Conservation (phyloP, 1,284 basidiomycete species). For the Inonotus obliquus region DNA sequence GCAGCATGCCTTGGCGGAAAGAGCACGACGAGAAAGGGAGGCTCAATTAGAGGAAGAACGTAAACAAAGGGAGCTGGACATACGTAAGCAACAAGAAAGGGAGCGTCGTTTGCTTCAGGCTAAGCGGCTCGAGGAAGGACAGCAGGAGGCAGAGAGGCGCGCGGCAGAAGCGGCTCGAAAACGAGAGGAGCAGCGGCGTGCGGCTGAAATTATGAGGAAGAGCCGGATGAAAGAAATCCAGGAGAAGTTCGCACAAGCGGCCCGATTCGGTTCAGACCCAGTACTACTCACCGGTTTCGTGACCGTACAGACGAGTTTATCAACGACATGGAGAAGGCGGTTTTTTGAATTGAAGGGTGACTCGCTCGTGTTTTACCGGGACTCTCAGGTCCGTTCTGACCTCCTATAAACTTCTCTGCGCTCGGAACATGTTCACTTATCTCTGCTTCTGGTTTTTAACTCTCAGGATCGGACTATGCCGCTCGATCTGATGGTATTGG, state of each 20-base stretch:
- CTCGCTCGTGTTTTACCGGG: slow-evolving; percentile 48
- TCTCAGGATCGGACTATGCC: slow-evolving; percentile 43
- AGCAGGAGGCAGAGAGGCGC: slow-evolving; percentile 44
- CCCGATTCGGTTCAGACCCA: slow-evolving; percentile 26
- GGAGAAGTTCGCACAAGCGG: slow-evolving; percentile 35
- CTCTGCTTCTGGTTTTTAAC: neutral
- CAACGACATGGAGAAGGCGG: slow-evolving; percentile 59
- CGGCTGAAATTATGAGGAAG: slow-evolving; percentile 39
- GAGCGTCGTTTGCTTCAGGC: slow-evolving; percentile 51
- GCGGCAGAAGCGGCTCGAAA: slow-evolving; percentile 42
- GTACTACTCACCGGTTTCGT: slow-evolving; percentile 56
- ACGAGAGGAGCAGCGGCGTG: slow-evolving; percentile 40
- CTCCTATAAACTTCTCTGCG: neutral
- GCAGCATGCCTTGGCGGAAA: slow-evolving; percentile 41
- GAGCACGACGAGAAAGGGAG: slow-evolving; percentile 39
- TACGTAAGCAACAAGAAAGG: slow-evolving; percentile 44
- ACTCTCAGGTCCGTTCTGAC: slow-evolving; percentile 40
- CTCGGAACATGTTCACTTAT: neutral
- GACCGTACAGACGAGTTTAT: slow-evolving; percentile 55
- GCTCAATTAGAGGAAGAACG: slow-evolving; percentile 50
- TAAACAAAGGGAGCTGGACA: slow-evolving; percentile 40
- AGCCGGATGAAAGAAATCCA: slow-evolving; percentile 40
- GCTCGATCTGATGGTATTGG: slow-evolving; percentile 46
- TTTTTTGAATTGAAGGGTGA: slow-evolving; percentile 55
- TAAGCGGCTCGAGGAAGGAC: slow-evolving; percentile 50